Evolutionary conservation across 1,139 yeast genomes (phyloP), one percentile per base, ranked within the genome.

Genomic region (Taphrina betulina): DNA sequence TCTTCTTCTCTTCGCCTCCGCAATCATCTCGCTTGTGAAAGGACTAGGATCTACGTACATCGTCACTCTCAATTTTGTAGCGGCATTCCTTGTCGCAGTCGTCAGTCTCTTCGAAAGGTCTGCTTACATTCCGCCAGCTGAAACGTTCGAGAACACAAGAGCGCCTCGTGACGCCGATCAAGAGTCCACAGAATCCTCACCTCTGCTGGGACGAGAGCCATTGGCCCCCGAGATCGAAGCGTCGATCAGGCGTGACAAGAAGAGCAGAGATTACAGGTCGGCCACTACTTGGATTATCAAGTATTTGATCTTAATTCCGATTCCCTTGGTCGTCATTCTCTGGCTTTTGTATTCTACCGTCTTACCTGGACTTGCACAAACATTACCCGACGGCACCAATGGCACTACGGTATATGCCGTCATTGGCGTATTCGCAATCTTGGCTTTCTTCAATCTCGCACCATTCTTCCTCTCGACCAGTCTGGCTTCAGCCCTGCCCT

Each of bases 291-390:
- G 59, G 59, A 51, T 45, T 24, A 50, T 57, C 38, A 34, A 44
- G 41, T 57, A 41, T 22, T 41, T 57, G 38, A 36, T 50, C 3
- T 48, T 43, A 14, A 20, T 51, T 4, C 59, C 59, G 14, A 33
- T 57, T 46, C 61, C 58, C 43, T 59, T 40, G 59, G 58, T 29
- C 42, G 57, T 56, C 36, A 58, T 46, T 52, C 60, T 22, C 35
- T 60, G 52, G 62, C 57, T 55, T 31, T 57, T 52, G 58, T 61
- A 44, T 44, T 60, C 55, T 4, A 41, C 58, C 22, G 57, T 63
- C 7, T 43, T 61, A 5, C 63, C 62, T 3, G 64, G 61, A 3
- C 61, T 61, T 14, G 58, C 57, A 38, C 64, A 61, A 53, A 61
- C 63, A 3, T 37, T 61, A 29, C 59, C 57, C 31, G 63, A 62